Conservation (phyloP, 2,329 filamentous ascomycete genomes). For the Clonostachys solani region DNA sequence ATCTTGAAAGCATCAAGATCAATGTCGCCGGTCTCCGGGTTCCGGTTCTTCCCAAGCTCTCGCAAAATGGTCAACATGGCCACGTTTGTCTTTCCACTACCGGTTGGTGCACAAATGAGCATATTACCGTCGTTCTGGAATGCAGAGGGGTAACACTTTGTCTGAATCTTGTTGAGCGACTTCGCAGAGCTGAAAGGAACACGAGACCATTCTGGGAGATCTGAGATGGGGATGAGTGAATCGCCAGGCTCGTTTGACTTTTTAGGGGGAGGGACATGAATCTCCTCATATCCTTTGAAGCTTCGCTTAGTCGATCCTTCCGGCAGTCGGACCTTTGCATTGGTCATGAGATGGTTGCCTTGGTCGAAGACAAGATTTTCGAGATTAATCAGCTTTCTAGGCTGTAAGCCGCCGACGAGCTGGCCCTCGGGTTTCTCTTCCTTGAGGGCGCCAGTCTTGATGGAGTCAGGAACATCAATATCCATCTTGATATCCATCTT, state of each 20-base stretch:
- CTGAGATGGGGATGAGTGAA: constrained; percentile 74
- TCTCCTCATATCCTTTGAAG: constrained; percentile 98
- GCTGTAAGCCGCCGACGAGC: constrained; percentile 78
- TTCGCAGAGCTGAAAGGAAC: constrained; percentile 81
- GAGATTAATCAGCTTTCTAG: constrained; percentile 83
- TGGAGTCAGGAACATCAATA: constrained; percentile 67
- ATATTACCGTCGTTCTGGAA: constrained; percentile 96
- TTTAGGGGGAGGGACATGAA: constrained; percentile 92
- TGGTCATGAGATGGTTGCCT: constrained; percentile 99
- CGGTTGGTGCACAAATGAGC: constrained; percentile 95
- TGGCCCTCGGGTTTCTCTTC: constrained; percentile 59
- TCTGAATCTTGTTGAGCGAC: constrained; percentile 92
- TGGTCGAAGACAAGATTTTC: constrained; percentile 97
- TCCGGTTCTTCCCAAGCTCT: constrained; percentile 92
- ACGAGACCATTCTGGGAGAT: constrained; percentile 90
- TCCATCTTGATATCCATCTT: constrained; percentile 94
- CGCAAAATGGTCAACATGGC: constrained; percentile 95
- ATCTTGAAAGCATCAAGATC: constrained; percentile 98
- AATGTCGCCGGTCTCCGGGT: constrained; percentile 86
- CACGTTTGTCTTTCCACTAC: constrained; percentile 97
- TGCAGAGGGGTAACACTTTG: constrained; percentile 84
- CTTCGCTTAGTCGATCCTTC: constrained; percentile 92
- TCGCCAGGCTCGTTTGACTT: constrained; percentile 78
- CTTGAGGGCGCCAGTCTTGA: constrained; percentile 43
- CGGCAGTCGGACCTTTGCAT: constrained; percentile 87